Evolutionary conservation across 2,329 filamentous ascomycete species (phyloP), one percentile per base, ranked within the genome.

Genomic region (Cladosporium austrohemisphaericum): DNA sequence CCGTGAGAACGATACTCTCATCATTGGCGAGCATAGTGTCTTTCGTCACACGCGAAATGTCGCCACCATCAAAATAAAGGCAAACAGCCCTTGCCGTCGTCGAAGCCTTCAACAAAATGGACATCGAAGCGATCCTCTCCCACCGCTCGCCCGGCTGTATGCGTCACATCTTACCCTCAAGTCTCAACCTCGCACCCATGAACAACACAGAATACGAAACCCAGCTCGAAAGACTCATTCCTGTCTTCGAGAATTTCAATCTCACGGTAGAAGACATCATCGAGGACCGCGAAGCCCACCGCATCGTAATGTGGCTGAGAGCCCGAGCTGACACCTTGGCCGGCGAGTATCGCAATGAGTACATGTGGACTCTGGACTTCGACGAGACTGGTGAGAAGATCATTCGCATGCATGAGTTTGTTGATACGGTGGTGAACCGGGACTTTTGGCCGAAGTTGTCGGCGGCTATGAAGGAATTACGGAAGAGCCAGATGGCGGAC

Each of bases 271-370:
- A 63, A 26, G 66, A 68, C 43, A 37, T 64, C 1, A 47, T 68
- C 22, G 66, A 68, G 45, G 65, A 65, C 22, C 32, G 38, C 1
- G 37, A 55, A 4, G 50, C 53, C 9, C 50, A 52, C 28, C 58
- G 58, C 33, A 64, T 68, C 20, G 59, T 63, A 36, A 60, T 68
- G 58, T 67, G 58, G 38, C 46, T 67, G 4, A 60, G 41, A n/a
- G 66, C 65, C 5, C 43, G 53, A 25, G 66, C 64, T 3, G 60
- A 68, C 20, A 68, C 62, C 4, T 48, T 56, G 1, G 52, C 37
- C 45, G 56, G 44, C 54, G 54, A 51, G 41, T 49, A 52, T 32
- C 26, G 55, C 32, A 57, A 57, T 31, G 55, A 57, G 49, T 57
- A 57, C 37, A 52, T 55, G 54, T 57, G 52, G 55, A 56, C 54